A percentile compares a stretch with the other conserved stretches of the same genome.
Evolutionary conservation across 2,329 filamentous ascomycete genomes (phyloP).

Genomic region (Torrubiellomyces zombiae): DNA sequence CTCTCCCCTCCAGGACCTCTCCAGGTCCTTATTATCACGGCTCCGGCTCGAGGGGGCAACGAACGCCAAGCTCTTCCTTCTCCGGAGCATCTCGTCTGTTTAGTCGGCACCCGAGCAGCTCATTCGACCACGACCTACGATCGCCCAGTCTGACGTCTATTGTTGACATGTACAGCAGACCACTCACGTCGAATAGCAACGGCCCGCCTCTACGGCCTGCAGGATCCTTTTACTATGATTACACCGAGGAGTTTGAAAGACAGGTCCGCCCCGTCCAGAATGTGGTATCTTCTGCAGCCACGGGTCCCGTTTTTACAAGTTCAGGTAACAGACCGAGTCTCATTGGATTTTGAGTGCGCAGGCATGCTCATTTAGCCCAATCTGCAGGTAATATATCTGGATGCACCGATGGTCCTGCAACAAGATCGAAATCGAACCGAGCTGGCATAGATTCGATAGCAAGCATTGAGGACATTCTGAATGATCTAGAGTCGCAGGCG

Average conservation of each 20-base stretch:
- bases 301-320: no score
- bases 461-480: background rate
- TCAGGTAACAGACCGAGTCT: no score
- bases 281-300: no score
- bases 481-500: no score
- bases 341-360: no score
- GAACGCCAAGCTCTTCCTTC: constrained; percentile 20
- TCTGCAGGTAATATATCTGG: no score
- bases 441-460: background rate
- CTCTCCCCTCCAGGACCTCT: constrained; percentile 16
- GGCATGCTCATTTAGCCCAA: no score
- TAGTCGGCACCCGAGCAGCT: constrained; percentile 17
- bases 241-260: constrained; percentile 32
- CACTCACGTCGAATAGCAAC: constrained; percentile 10
- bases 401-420: constrained; percentile 11
- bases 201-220: constrained; percentile 13
- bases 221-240: constrained; percentile 33
- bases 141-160: constrained; percentile 33
- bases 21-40: constrained; percentile 10
- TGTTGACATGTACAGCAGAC: constrained; percentile 27
- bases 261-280: constrained; percentile 7
- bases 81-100: constrained; percentile 11
- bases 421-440: no score
- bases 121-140: constrained; percentile 21
- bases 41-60: constrained; percentile 10